Evolutionary conservation across 2,329 filamentous ascomycete species (phyloP), one percentile per base, ranked within the genome.

Genomic region (Aspergillus melleus): DNA sequence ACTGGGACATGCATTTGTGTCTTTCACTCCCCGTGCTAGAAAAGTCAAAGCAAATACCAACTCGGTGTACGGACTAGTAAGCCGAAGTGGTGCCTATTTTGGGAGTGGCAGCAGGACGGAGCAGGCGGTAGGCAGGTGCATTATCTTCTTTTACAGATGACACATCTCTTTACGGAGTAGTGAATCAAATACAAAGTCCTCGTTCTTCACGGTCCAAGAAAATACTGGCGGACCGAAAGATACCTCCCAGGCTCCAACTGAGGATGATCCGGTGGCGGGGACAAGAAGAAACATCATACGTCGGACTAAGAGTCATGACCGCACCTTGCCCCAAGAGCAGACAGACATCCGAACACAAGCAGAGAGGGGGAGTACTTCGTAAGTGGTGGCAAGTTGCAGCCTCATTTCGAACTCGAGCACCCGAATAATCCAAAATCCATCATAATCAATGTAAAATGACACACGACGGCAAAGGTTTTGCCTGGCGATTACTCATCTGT

Each of bases 1-100:
- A 42, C 36, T 42, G 54, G 54, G 30, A 55, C 54, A 46, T 55
- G 46, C 46, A 20, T 47, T 46, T 47, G n/a, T 26, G 22, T 20
- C 12, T 46, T 24, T 8, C 10, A 54, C 26, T 29, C 26, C 26
- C 26, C 26, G 26, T 29, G 26, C 26, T 29, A 29, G 6, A 29
- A 29, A 29, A 29, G 26, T 29, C 26, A 29, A 36, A 36, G 32
- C 3, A 14, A 58, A 58, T 42, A 29, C 30, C 12, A 29, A 46
- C 5, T 5, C 4, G 24, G 50, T 51, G 44, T 53, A 58, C 53
- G 26, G 19, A 55, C 26, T n/a, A 11, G 32, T 36, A 36, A 36
- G 26, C 26, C 26, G 26, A 29, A 9, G 26, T 49, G 46, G 14
- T 39, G 16, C 19, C 36, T 54, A 52, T 50, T 19, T 14, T 49